Percentiles rank a stretch among this genome's conserved stretches.
phyloP scores from a whole-genome alignment of 805 yeast genomes.

The Wickerhamiella sergipiensis region DNA sequence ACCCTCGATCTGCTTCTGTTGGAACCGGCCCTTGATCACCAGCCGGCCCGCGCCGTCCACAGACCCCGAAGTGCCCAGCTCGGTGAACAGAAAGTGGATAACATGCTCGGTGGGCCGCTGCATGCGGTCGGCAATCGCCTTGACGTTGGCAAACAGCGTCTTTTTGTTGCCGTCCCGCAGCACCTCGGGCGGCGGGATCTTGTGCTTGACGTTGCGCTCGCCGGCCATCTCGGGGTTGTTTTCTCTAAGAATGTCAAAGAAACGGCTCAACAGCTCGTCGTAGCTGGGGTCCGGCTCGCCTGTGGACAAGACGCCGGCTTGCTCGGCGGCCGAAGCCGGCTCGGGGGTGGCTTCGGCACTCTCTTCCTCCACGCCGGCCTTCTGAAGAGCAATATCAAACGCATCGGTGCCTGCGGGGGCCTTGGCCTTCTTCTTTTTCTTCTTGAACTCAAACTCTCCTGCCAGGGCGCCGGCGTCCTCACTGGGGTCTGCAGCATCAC shows the following conservation, averaged over 20 bases:
- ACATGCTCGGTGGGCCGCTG: constrained; percentile 96
- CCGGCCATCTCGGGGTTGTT: constrained; percentile 98
- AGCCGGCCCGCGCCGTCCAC: constrained; percentile 96
- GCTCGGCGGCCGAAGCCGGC: constrained; percentile 7
- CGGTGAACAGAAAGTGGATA: constrained; percentile 93
- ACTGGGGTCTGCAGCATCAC: constrained; percentile 27
- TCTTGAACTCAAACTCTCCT: constrained; percentile 28
- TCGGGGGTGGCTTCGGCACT: constrained; percentile 7
- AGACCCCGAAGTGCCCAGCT: constrained; percentile 98
- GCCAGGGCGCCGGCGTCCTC: constrained; percentile 27
- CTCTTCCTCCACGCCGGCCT: constrained; percentile 69
- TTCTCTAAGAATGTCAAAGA: constrained; percentile 71
- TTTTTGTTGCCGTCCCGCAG: constrained; percentile 95
- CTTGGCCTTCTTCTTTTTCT: constrained; percentile 78
- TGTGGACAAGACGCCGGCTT: constrained; percentile 15
- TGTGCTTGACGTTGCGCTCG: constrained; percentile 80
- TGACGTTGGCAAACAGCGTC: constrained; percentile 91
- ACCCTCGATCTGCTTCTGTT: constrained; percentile 93
- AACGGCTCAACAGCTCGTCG: constrained; percentile 64
- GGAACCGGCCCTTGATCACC: constrained; percentile 95
- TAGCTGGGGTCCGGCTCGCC: constrained; percentile 38
- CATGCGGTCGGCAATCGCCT: constrained; percentile 83
- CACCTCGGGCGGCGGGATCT: constrained; percentile 95
- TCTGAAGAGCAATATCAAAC: constrained; percentile 77
- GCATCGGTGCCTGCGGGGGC: constrained; percentile 47